Percentiles rank a stretch among this genome's conserved stretches.
Conservation (phyloP, 257 asterid genomes). For the Leptodermis oblonga region DNA sequence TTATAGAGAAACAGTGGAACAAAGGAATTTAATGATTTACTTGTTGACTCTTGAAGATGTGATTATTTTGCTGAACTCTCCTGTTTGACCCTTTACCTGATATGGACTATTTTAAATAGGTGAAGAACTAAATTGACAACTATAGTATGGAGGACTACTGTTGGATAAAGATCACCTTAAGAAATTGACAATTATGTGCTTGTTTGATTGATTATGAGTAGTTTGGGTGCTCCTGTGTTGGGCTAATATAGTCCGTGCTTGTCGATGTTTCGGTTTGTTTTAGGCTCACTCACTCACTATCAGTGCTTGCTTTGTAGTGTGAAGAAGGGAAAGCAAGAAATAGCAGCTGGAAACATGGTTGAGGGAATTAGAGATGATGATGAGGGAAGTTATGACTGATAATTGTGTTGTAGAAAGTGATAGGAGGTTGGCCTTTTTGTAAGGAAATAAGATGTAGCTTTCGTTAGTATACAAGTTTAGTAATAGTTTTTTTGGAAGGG, state of each 20-base stretch:
- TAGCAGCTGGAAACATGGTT: background rate
- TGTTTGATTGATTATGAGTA: background rate
- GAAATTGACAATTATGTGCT: background rate
- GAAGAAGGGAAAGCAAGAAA: background rate
- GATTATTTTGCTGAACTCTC: background rate
- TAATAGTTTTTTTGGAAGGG: background rate
- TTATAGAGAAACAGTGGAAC: background rate
- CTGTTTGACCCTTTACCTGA: background rate
- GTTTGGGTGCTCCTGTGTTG: too few species aligned
- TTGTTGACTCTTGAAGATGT: background rate
- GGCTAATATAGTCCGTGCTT: too few species aligned
- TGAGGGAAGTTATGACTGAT: background rate
- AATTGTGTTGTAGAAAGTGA: background rate
- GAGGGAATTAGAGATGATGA: background rate
- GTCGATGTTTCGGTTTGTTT: background rate
- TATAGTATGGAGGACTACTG: background rate
- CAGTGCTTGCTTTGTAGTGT: conserved; percentile 2
- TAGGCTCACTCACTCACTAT: background rate
- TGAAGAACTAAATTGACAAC: background rate
- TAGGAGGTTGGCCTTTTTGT: background rate
- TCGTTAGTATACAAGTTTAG: background rate
- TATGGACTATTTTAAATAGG: background rate
- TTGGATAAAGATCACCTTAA: background rate
- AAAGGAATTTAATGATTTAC: background rate
- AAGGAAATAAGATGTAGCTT: background rate